These are phyloP conservation scores for Samsoniella hepiali DNA, from an alignment of 2,329 filamentous ascomycete species.

Conservation along the genomic window DNA sequence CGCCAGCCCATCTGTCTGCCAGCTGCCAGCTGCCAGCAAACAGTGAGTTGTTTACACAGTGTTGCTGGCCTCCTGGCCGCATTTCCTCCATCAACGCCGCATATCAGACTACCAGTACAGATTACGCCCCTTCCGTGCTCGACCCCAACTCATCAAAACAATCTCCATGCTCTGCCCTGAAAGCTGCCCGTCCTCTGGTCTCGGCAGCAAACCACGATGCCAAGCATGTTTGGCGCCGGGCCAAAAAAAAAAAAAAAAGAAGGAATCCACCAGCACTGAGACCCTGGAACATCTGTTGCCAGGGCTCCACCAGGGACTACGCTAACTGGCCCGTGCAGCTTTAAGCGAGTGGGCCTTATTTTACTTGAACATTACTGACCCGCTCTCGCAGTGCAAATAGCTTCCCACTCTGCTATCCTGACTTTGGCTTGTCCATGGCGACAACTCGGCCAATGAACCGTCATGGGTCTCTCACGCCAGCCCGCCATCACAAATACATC, in stretches of 20 bases:
- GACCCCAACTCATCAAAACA: background rate
- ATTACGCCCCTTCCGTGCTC: background rate
- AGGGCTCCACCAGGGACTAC: constrained; percentile 9
- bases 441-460: background rate
- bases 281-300: constrained; percentile 15
- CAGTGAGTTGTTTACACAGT: background rate
- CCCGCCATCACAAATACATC: too few relatives aligned
- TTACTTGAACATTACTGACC: constrained; percentile 27
- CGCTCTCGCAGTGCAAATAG: constrained; percentile 23
- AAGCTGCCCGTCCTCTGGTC: background rate
- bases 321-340: constrained; percentile 28
- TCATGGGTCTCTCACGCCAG: background rate
- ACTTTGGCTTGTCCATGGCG: background rate
- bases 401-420: constrained; percentile 15
- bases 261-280: constrained; percentile 6
- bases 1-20: background rate
- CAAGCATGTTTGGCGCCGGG: constrained; percentile 2
- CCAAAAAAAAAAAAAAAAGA: constrained; percentile 8
- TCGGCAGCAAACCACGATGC: constrained; percentile 12
- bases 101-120: background rate
- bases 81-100: background rate
- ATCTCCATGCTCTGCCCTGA: background rate
- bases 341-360: constrained; percentile 32
- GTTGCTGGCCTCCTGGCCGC: too few relatives aligned
- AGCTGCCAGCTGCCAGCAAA: constrained; percentile 6